These are phyloP conservation scores for Turritis glabra DNA, from an alignment of 345 rosid species.

Conservation along the genomic window DNA sequence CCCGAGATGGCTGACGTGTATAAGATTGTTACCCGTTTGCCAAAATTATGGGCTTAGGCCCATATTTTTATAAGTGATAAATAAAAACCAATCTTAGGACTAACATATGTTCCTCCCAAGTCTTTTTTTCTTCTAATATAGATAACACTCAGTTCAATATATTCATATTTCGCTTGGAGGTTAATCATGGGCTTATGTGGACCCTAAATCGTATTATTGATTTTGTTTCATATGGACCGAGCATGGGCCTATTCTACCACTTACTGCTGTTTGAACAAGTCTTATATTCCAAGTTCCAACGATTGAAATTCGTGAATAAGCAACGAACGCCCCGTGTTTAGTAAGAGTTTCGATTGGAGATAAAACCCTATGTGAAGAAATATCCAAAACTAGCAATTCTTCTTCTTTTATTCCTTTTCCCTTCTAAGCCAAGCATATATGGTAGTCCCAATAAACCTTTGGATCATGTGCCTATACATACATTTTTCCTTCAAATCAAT, in stretches of 20 bases:
- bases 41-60: not conserved
- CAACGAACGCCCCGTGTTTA: conserved; percentile 23
- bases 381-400: conserved; percentile 28
- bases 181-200: conserved; percentile 17
- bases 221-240: not conserved
- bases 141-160: not conserved
- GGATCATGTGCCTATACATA: conserved; percentile 29
- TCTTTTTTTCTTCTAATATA: too few relatives aligned
- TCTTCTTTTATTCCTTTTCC: conserved; percentile 22
- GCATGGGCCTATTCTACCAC: conserved; percentile 30
- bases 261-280: conserved; percentile 12
- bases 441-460: conserved; percentile 32
- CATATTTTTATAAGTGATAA: not conserved
- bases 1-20: not conserved
- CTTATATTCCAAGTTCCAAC: conserved; percentile 30
- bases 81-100: not conserved
- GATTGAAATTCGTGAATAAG: conserved; percentile 21
- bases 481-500: not conserved
- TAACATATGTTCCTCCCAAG: not conserved
- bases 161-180: not conserved
- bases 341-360: conserved; percentile 15
- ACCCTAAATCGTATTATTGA: not conserved
- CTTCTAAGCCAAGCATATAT: conserved; percentile 39
- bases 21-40: not conserved
- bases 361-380: conserved; percentile 18